Evolutionary conservation across 768 basidiomycete genomes (phyloP).

Genomic region (Rubroboletus pulcherrimus): DNA sequence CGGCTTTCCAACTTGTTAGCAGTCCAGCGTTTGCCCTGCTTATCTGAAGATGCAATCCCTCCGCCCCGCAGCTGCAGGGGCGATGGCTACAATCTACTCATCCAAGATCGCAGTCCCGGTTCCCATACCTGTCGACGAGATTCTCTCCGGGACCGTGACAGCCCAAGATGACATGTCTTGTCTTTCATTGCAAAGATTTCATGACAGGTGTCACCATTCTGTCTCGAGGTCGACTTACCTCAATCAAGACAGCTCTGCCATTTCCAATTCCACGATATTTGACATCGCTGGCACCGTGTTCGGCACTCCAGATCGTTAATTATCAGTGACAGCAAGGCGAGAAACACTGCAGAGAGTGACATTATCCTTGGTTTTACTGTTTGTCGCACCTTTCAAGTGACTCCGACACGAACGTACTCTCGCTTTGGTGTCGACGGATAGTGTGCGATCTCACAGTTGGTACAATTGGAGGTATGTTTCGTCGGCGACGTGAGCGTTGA

Average conservation of each 20-base stretch:
- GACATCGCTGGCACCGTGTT: neutral
- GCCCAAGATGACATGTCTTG: neutral
- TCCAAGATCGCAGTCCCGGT: neutral
- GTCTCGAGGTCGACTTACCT: neutral
- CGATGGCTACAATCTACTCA: neutral
- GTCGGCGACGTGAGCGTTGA: neutral
- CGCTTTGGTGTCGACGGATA: neutral
- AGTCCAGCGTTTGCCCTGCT: neutral
- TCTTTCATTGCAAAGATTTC: neutral
- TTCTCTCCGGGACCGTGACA: neutral
- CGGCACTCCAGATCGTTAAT: neutral
- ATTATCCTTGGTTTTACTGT: neutral
- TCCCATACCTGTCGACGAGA: neutral
- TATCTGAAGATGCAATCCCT: neutral
- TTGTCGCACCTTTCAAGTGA: neutral
- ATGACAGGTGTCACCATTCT: slow-evolving; percentile 2
- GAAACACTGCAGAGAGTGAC: neutral
- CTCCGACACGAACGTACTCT: neutral
- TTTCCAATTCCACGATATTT: neutral
- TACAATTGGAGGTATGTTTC: neutral
- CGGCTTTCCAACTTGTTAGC: neutral
- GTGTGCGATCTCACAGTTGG: neutral
- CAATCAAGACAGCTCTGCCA: neutral
- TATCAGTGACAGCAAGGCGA: neutral
- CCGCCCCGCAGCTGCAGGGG: neutral